Evolutionary conservation across 495 filamentous ascomycete species (phyloP), one percentile per base, ranked within the genome.

Genomic region (Lentithecium fluviatile): DNA sequence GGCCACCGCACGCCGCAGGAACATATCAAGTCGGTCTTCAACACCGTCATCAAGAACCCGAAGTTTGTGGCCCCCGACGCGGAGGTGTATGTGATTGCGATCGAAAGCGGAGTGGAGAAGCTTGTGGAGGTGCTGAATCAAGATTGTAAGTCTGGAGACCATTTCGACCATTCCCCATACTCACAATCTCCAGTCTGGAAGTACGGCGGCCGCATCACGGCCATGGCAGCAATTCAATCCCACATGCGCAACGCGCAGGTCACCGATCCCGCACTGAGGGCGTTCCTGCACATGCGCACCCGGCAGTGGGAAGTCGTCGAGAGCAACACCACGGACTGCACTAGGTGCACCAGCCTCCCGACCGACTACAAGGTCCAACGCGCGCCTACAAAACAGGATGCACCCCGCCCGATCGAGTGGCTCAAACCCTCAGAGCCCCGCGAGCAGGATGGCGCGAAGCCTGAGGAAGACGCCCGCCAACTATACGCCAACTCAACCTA

Each of bases 81-180:
- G 2, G 62, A 73, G 58, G 36, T 77, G 40, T 76, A 73, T 54
- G 40, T 75, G 25, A 54, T 77, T 17, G 73, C 66, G 4, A 57
- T 77, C 29, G 51, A 67, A 26, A 60, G 62, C 20, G 72, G 74
- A 19, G 67, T 56, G 26, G 64, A 50, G 21, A 20, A 66, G 2
- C 42, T 74, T 0, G 47, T 73, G 2, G 26, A 56, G 6, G 17
- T 69, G 2, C 48, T 71, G 1, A 51, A 62, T 23, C 20, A 42
- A 4, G 25, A 69, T n/a, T 60, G 69, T 70, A 59, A 52, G 68
- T 52, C 0, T 13, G 46, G 10, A 10, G 29, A 29, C 36, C 21
- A 23, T 3, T 10, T 15, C 8, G 34, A 40, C 19, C 12, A 8
- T 15, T 53, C 12, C 19, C 43, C 17, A 15, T 26, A 52, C 54